A percentile compares a stretch with the other conserved stretches of the same genome.
Conservation (phyloP, 805 yeast genomes). For the Starmera quercuum region DNA sequence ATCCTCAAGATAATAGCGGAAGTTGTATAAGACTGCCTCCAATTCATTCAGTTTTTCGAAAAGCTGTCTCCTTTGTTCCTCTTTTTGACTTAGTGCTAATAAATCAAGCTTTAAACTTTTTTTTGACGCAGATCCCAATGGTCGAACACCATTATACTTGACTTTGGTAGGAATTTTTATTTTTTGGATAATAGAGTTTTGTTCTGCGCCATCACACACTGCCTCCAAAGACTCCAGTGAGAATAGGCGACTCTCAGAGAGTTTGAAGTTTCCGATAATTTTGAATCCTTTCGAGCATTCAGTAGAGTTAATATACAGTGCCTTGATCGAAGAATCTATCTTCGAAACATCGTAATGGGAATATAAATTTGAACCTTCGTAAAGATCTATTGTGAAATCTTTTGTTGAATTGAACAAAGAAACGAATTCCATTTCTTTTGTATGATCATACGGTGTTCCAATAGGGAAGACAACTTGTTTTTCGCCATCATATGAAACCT, state of each 20-base stretch:
- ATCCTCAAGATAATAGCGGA: constrained; percentile 53
- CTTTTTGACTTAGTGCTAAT: constrained; percentile 43
- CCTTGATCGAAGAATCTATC: constrained; percentile 10
- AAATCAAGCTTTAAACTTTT: constrained; percentile 40
- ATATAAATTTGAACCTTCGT: constrained; percentile 21
- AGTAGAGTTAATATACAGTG: constrained; percentile 24
- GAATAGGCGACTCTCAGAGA: constrained; percentile 45
- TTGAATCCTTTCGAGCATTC: constrained; percentile 31
- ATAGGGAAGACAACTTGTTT: constrained; percentile 34
- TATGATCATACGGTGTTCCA: constrained; percentile 33
- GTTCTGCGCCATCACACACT: constrained; percentile 28
- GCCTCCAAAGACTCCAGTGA: constrained; percentile 35
- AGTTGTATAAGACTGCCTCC: constrained; percentile 65
- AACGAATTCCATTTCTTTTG: constrained; percentile 30
- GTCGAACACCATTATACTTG: constrained; percentile 34
- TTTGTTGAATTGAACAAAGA: constrained; percentile 20
- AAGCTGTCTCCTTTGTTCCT: constrained; percentile 41
- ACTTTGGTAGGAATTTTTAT: constrained; percentile 18
- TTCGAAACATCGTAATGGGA: constrained; percentile 15
- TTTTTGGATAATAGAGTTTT: constrained; percentile 16
- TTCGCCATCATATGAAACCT: constrained; percentile 22
- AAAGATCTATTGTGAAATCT: constrained; percentile 26
- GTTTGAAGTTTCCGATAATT: constrained; percentile 33
- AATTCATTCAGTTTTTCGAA: constrained; percentile 60
- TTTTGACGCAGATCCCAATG: constrained; percentile 42